Conservation (phyloP, 2,329 filamentous ascomycete species). For the Venturia oleaginea region DNA sequence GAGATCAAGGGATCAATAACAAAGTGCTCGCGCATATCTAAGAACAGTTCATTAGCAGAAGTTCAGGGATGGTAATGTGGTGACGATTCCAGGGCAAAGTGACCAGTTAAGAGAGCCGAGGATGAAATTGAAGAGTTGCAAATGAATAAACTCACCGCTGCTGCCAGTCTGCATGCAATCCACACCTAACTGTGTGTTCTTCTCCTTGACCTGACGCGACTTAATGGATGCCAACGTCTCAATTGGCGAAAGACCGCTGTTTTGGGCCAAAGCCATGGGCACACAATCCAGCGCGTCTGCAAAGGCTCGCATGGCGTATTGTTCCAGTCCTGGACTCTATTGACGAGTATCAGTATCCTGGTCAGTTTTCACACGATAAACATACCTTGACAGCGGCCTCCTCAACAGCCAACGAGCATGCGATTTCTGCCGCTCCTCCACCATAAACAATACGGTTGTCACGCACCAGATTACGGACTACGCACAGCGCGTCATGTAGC, state of each 20-base stretch:
- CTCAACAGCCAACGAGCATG: slow-evolving; percentile 92
- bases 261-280: slow-evolving; percentile 94
- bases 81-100: too few relatives aligned
- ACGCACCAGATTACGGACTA: slow-evolving; percentile 88
- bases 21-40: slow-evolving; percentile 94
- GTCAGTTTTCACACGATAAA: not conserved
- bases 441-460: slow-evolving; percentile 98
- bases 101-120: too few relatives aligned
- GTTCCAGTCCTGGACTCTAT: slow-evolving; percentile 85
- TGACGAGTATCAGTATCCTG: not conserved
- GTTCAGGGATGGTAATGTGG: too few relatives aligned
- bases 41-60: not conserved
- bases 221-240: slow-evolving; percentile 92
- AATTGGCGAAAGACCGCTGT: slow-evolving; percentile 91
- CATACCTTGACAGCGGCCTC: slow-evolving; percentile 74
- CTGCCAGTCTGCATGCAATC: slow-evolving; percentile 95
- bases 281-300: slow-evolving; percentile 87
- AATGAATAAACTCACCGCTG: slow-evolving; percentile 52
- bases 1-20: slow-evolving; percentile 97
- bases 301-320: slow-evolving; percentile 98
- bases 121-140: slow-evolving; percentile 15
- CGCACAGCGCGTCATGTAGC: slow-evolving; percentile 92
- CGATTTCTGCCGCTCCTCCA: slow-evolving; percentile 92
- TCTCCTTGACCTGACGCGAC: slow-evolving; percentile 88
- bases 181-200: slow-evolving; percentile 71